Conservation (phyloP, 225 moss, liverwort and hornwort genomes). For the Rhytidiadelphus loreus region DNA sequence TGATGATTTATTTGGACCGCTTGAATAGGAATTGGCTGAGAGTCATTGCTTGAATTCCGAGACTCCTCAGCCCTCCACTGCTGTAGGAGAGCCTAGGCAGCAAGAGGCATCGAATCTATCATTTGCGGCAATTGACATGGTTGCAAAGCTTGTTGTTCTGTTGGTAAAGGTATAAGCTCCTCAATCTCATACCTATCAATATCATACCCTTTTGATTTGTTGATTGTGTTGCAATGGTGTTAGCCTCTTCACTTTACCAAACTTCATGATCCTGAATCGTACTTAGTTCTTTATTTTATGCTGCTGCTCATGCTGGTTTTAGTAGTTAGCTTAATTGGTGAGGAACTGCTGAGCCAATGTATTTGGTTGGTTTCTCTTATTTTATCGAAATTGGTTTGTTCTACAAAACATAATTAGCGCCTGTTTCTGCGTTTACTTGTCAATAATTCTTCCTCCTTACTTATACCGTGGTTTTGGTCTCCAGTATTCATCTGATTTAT, state of each 20-base stretch:
- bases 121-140: conserved; percentile 86
- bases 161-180: conserved; percentile 57
- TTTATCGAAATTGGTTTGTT: background rate
- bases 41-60: conserved; percentile 70
- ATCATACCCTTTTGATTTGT: background rate
- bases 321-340: background rate
- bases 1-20: background rate
- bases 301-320: background rate
- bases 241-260: background rate
- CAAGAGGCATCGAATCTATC: conserved; percentile 57
- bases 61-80: conserved; percentile 27
- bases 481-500: conserved; percentile 66
- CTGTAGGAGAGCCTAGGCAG: conserved; percentile 32
- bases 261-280: background rate
- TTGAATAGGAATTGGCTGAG: conserved; percentile 67
- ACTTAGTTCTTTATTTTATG: background rate
- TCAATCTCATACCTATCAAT: background rate
- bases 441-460: background rate
- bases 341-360: background rate
- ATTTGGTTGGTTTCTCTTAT: background rate
- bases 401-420: background rate
- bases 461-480: conserved; percentile 7
- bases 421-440: background rate
- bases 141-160: conserved; percentile 86
- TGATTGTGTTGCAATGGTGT: background rate